phyloP scores from a whole-genome alignment of 2,329 filamentous ascomycete species.

The Diaporthe sp. region DNA sequence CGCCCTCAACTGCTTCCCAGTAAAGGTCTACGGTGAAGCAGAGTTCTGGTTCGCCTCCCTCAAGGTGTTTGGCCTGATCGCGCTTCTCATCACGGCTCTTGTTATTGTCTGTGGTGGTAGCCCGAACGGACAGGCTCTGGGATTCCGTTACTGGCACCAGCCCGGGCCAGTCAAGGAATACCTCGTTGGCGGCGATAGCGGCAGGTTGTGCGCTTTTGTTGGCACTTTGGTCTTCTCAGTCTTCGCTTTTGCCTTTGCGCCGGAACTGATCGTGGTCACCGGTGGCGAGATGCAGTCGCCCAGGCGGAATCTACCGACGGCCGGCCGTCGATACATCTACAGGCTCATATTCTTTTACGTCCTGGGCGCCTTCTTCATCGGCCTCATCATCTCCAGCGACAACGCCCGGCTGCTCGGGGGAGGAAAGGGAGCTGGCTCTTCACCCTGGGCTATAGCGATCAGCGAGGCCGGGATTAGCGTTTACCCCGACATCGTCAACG shows the following conservation, averaged over 20 bases:
- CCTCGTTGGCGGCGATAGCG: constrained; percentile 52
- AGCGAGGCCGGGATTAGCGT: constrained; percentile 71
- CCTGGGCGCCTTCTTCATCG: constrained; percentile 46
- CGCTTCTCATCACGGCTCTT: constrained; percentile 31
- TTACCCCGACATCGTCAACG: constrained; percentile 77
- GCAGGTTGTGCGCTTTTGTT: constrained; percentile 59
- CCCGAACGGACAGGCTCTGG: constrained; percentile 45
- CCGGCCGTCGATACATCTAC: constrained; percentile 47
- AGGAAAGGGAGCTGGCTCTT: constrained; percentile 48
- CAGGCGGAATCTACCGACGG: constrained; percentile 41
- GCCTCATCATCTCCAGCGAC: constrained; percentile 50
- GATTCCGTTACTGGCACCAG: constrained; percentile 60
- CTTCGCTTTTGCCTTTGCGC: constrained; percentile 37
- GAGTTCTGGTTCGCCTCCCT: constrained; percentile 38
- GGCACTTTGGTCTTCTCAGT: constrained; percentile 56
- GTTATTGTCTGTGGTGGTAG: constrained; percentile 34
- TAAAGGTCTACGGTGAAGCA: constrained; percentile 31
- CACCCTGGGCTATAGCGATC: constrained; percentile 68
- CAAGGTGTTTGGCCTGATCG: constrained; percentile 33
- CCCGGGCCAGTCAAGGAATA: constrained; percentile 60
- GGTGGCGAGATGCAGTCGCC: constrained; percentile 42
- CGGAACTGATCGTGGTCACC: constrained; percentile 41
- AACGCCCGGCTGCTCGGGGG: constrained; percentile 50
- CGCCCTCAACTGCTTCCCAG: constrained; percentile 41
- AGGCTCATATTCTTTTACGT: constrained; percentile 51